Base-by-base conservation (phyloP, 2,329 filamentous ascomycete species). In the Paracamarosporium sp. region DNA sequence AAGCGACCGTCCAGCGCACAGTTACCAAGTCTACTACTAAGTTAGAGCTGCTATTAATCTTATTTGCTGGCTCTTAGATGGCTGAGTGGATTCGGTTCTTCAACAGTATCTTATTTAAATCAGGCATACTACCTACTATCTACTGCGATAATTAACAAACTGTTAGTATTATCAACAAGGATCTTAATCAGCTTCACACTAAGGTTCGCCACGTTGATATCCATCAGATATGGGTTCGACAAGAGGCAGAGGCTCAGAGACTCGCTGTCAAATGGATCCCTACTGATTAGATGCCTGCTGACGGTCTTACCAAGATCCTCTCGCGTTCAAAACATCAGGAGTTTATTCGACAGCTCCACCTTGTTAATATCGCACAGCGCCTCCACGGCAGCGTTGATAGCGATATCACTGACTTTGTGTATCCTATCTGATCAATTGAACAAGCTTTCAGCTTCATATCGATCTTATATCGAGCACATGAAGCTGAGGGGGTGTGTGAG, bases 1-100 rank as follows among this genome's bases (percentile, higher is more conserved):
- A 62, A 50, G 51, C 55, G 7, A 60, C 55, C 1, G 3, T 57
- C n/a, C 52, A 62, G 38, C 28, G 48, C 30, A 50, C n/a, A 9
- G 40, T 61, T 22, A 68, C 58, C 1, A 68, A 59, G 31, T 66
- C 56, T n/a, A 68, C 59, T 6, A 69, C 58, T 17, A 51, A 68
- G 53, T 63, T 61, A 11, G 55, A 68, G 27, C 52, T 66, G 5
- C 36, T 66, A 15, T 51, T 57, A 55, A 7, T 59, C 27, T 54
- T n/a, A 24, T 22, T 43, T 40, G 31, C 62, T 25, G 28, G 46
- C 9, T 53, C 24, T 12, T 47, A 64, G 35, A 12, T 59, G 8
- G 24, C 25, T 15, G 47, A 17, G 59, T 69, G 54, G 60, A 31
- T 41, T 1, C 24, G 56, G 20, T 11, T 68, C 3, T 66, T 69